Evolutionary conservation across 306 rosid species (phyloP), one percentile per base, ranked within the genome.

Genomic region (Cucurbita moschata): DNA sequence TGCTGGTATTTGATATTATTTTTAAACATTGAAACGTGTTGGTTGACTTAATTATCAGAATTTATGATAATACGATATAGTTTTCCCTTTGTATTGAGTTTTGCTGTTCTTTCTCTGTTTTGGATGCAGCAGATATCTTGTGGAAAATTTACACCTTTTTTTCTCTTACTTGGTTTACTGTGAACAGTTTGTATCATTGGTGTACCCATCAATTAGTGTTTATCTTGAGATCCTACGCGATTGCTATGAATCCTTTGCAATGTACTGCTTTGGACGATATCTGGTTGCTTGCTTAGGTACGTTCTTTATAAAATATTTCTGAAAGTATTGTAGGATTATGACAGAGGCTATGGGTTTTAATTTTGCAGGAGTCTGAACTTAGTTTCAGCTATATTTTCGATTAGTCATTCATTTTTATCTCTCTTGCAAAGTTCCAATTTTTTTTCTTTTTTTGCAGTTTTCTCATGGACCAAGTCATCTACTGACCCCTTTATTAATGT

Each of bases 211-310:
- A 11, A 77, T 86, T 68, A 82, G 99, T 57, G 92, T 95, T 81
- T 89, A 89, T 77, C 88, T 96, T 61, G 97, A 30, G 43, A 95
- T 95, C 83, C 87, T 95, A 15, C 86, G 99, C 72, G 99, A 91
- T 82, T 91, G 96, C 85, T 95, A 95, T 53, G 99, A 95, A 76
- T 91, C 99, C 77, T 95, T 95, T 81, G 99, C 99, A 77, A 95
- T 95, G 99, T 95, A 95, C 90, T 95, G 99, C 90, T 95, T 95
- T 81, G 97, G 97, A 84, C 88, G 97, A 84, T 95, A 95, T 84
- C 92, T 95, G 61, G 85, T 95, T 79, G 99, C 99, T 38, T 95
- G 99, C 82, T 81, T 88, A 71, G 94, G 94, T 88, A 88, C 30
- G 89, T 76, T 44, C 37, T 51, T 75, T 70, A 51, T 8, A 57